Percentiles rank a stretch among this genome's conserved stretches.
phyloP scores from a whole-genome alignment of 2,329 filamentous ascomycete species.

The Ascochyta viciae-villosae region DNA sequence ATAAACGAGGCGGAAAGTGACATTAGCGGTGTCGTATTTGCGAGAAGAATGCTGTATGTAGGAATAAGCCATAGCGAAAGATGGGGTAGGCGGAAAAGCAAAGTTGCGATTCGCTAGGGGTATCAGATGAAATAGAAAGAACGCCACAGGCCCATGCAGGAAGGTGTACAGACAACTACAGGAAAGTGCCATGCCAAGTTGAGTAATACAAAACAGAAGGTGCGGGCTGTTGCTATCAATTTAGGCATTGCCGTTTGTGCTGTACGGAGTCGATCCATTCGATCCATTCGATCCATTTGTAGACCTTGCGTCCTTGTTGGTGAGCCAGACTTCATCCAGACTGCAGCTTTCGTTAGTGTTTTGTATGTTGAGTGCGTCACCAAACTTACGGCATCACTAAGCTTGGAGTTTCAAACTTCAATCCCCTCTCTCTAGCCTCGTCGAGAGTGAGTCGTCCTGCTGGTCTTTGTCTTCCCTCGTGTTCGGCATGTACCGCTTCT shows the following conservation, averaged over 20 bases:
- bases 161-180: conserved; percentile 21
- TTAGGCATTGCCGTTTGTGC: conserved; percentile 23
- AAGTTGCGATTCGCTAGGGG: conserved; percentile 8
- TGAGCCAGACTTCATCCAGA: conserved; percentile 74
- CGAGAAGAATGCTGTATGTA: not conserved
- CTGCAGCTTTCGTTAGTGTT: conserved; percentile 48
- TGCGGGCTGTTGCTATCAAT: conserved; percentile 1
- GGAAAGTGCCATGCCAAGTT: conserved; percentile 19
- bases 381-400: conserved; percentile 69
- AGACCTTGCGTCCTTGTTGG: conserved; percentile 39
- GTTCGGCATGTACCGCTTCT: conserved; percentile 31
- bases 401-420: conserved; percentile 79
- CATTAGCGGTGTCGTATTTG: not conserved
- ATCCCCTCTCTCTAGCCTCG: conserved; percentile 72
- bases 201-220: not conserved
- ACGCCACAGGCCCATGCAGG: conserved; percentile 13
- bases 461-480: conserved; percentile 12
- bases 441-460: conserved; percentile 68
- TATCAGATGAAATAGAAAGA: conserved; percentile 10
- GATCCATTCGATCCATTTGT: conserved; percentile 34
- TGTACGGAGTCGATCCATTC: conserved; percentile 29
- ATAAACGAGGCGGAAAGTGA: not conserved
- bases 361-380: not conserved
- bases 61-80: not conserved
- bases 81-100: not conserved